Evolutionary conservation across 1,139 yeast genomes (phyloP).

Genomic region (Maudiozyma humilis): DNA sequence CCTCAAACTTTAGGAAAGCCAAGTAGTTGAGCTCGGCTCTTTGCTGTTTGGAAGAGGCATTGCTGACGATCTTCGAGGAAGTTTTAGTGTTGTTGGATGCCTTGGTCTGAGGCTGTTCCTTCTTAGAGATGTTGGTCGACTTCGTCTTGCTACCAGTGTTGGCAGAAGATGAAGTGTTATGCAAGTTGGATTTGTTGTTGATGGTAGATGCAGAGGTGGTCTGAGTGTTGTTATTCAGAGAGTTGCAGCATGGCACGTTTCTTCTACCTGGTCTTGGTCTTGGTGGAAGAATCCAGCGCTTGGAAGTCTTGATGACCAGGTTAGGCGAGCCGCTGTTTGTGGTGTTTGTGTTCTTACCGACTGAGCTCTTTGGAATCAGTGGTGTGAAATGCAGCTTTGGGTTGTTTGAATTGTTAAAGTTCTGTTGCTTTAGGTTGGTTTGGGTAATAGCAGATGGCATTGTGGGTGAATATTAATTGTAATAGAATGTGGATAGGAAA

Average conservation of each 20-base stretch:
- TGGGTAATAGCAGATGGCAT: slow-evolving; percentile 7
- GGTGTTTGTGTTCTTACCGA: neutral
- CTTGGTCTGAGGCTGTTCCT: neutral
- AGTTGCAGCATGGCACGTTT: slow-evolving; percentile 15
- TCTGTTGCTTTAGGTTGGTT: slow-evolving; percentile 6
- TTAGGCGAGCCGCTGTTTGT: slow-evolving; percentile 1
- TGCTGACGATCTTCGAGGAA: neutral
- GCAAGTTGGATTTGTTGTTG: neutral
- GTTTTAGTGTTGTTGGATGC: neutral
- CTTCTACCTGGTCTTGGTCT: slow-evolving; percentile 46
- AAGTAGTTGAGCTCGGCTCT: slow-evolving; percentile 9
- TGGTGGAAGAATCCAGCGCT: slow-evolving; percentile 35
- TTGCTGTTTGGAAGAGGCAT: neutral
- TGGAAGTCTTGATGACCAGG: slow-evolving; percentile 23
- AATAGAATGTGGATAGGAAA: too few species aligned
- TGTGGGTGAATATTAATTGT: slow-evolving; percentile 3
- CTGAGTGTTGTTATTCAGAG: neutral
- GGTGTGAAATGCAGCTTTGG: slow-evolving; percentile 10
- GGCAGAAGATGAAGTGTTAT: slow-evolving; percentile 2
- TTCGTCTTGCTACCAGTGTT: neutral
- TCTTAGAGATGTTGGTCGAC: slow-evolving; percentile 1
- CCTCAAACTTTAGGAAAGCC: slow-evolving; percentile 29
- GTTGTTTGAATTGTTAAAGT: slow-evolving; percentile 1
- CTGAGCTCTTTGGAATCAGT: slow-evolving; percentile 11
- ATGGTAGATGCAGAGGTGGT: neutral